phyloP scores from a whole-genome alignment of 768 basidiomycete species.

The Phylloporus arenicola region DNA sequence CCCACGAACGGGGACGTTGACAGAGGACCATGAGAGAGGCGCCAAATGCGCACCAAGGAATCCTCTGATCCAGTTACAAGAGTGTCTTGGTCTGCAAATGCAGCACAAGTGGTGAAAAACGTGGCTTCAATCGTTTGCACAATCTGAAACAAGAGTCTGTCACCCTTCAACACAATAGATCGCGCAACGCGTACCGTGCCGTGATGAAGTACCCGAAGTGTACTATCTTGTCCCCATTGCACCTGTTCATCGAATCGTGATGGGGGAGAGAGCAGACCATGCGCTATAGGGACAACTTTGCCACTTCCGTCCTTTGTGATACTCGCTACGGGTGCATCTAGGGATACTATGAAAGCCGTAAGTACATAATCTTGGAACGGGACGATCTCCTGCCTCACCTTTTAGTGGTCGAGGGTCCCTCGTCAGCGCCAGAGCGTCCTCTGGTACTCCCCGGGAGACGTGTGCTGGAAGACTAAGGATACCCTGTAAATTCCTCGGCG shows the following conservation, averaged over 20 bases:
- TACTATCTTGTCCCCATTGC: constrained; percentile 57
- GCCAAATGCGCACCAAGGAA: constrained; percentile 83
- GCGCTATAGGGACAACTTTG: constrained; percentile 55
- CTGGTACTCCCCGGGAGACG: constrained; percentile 70
- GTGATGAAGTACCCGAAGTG: constrained; percentile 60
- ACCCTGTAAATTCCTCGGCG: constrained; percentile 66
- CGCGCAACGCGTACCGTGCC: constrained; percentile 41
- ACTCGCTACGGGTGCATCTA: constrained; percentile 30
- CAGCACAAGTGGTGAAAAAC: constrained; percentile 64
- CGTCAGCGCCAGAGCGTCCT: constrained; percentile 67
- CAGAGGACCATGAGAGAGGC: constrained; percentile 35
- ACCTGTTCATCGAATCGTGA: constrained; percentile 61
- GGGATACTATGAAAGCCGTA: constrained; percentile 36
- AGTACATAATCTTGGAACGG: background rate
- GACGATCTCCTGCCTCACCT: constrained; percentile 35
- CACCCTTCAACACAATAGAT: background rate
- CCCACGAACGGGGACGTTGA: constrained; percentile 19
- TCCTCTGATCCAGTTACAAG: constrained; percentile 80
- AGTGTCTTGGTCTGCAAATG: constrained; percentile 67
- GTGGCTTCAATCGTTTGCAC: constrained; percentile 75
- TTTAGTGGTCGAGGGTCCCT: constrained; percentile 53
- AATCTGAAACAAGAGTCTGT: constrained; percentile 37
- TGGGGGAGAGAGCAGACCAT: constrained; percentile 54
- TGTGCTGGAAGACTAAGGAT: constrained; percentile 68
- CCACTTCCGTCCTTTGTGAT: constrained; percentile 46